A percentile compares a stretch with the other conserved stretches of the same genome.
Conservation (phyloP, 345 rosid genomes). For the Ceriops decandra region DNA sequence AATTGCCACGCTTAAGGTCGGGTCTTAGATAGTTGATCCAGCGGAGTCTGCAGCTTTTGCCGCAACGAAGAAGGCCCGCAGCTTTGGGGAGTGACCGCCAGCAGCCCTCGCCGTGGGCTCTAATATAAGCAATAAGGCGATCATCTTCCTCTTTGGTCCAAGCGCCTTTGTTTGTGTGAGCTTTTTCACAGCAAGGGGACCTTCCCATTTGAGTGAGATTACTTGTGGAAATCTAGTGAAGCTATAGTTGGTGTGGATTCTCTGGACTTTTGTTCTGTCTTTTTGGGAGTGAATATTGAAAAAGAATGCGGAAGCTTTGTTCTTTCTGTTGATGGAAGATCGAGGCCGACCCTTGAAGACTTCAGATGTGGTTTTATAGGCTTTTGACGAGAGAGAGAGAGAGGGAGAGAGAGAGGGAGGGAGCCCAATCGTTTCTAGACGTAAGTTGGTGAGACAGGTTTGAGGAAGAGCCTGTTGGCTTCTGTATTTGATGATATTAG, state of each 20-base stretch:
- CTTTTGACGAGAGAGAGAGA: slow-evolving; percentile 37
- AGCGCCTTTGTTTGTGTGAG: slow-evolving; percentile 81
- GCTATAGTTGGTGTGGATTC: slow-evolving; percentile 6
- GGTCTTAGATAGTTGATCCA: slow-evolving; percentile 83
- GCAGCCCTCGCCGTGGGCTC: slow-evolving; percentile 78
- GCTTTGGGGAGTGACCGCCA: slow-evolving; percentile 91
- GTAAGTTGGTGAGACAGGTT: slow-evolving; percentile 96
- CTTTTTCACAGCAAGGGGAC: slow-evolving; percentile 84
- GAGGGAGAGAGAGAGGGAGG: slow-evolving; percentile 18
- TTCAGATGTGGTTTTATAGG: slow-evolving; percentile 45
- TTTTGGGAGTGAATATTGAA: background rate
- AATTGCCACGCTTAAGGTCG: slow-evolving; percentile 77
- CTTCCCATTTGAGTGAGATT: slow-evolving; percentile 48
- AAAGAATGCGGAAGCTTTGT: slow-evolving; percentile 1
- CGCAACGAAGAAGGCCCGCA: slow-evolving; percentile 76
- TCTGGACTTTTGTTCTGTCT: slow-evolving; percentile 10
- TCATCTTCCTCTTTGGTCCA: slow-evolving; percentile 90
- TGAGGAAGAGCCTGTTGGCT: slow-evolving; percentile 64
- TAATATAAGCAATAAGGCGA: slow-evolving; percentile 59
- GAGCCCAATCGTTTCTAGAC: slow-evolving; percentile 74
- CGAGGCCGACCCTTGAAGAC: slow-evolving; percentile 39
- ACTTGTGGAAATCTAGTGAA: background rate
- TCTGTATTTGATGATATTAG: slow-evolving; percentile 35
- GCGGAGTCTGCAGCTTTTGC: slow-evolving; percentile 75
- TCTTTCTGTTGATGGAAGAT: slow-evolving; percentile 30